Base-by-base conservation (phyloP, 306 rosid species). In the Dicorynia guianensis region DNA sequence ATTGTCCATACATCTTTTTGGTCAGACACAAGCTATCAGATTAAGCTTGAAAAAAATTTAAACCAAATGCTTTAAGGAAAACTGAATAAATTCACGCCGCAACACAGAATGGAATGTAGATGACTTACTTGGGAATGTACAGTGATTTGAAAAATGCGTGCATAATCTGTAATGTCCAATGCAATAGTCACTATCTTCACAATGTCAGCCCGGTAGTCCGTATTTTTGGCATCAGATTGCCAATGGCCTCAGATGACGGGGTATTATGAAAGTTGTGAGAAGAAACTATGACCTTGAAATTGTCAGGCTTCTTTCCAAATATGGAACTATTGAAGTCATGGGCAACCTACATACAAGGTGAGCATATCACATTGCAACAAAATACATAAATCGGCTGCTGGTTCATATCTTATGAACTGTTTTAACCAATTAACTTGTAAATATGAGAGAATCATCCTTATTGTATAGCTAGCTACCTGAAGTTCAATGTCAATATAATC, bases 161-260 rank as follows among this genome's bases (percentile, higher is more conserved):
- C 78, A 49, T 82, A 84, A 63, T 84, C 87, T 76, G 82, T 84
- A 12, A 80, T 80, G 80, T 84, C 85, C 61, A 76, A 40, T 17
- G 87, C 87, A 46, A 82, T 79, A 18, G 87, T 83, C 20, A 76
- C 87, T 44, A 83, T 83, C 69, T 79, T 83, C 58, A 57, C 87
- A 66, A 83, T 71, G 76, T 83, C 87, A 35, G 84, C 84, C 87
- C 84, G 1, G 87, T 71, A 0, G 87, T 69, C 72, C 79, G 87
- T 48, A 83, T 80, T 61, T 74, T 83, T 12, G 87, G 84, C 7
- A 80, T 74, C 36, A 83, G 76, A 39, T 83, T 83, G 33, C 84
- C 84, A 18, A 79, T 80, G 64, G 67, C 79, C 72, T 83, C 87
- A 0, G 82, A 42, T 2, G 87, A 76, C 54, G 87, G 87, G 77